Evolutionary conservation across 2,329 filamentous ascomycete genomes (phyloP).

Genomic region (Xylaria sp.): DNA sequence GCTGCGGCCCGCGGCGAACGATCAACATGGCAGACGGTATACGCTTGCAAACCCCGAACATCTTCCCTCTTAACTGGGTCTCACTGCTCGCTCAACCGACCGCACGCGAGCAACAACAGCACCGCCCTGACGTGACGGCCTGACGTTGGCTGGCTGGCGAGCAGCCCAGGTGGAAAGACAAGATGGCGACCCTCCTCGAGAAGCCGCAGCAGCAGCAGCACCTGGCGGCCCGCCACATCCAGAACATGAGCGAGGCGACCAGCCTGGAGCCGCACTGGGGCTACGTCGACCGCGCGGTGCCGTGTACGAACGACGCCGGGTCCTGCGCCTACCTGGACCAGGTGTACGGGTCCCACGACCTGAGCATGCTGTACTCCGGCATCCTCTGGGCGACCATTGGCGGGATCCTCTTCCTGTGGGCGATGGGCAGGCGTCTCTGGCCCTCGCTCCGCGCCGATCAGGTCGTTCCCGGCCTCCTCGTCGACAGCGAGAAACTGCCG

Average conservation of each 20-base stretch:
- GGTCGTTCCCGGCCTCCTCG: constrained; percentile 14
- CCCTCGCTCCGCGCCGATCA: constrained; percentile 29
- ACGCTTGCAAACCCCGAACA: constrained; percentile 7
- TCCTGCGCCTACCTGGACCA: constrained; percentile 61
- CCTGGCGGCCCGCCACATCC: constrained; percentile 44
- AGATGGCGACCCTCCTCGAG: constrained; percentile 32
- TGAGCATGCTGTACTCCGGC: constrained; percentile 53
- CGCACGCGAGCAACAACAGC: constrained; percentile 2
- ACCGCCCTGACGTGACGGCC: not conserved
- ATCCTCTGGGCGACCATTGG: constrained; percentile 53
- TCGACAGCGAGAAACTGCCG: constrained; percentile 22
- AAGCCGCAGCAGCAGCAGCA: too few relatives aligned
- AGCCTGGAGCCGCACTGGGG: constrained; percentile 56
- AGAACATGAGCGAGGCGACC: constrained; percentile 45
- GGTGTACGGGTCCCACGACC: constrained; percentile 53
- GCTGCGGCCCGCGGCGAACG: constrained; percentile 4
- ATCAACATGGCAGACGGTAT: constrained; percentile 9
- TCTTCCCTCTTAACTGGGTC: constrained; percentile 7
- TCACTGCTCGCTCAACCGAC: constrained; percentile 3
- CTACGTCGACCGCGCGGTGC: constrained; percentile 55
- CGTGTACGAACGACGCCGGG: constrained; percentile 60
- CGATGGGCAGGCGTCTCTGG: constrained; percentile 36
- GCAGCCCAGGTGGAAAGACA: constrained; percentile 8
- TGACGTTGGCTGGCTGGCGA: constrained; percentile 3
- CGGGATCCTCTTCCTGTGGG: constrained; percentile 49